A percentile compares a stretch with the other conserved stretches of the same genome.
These are phyloP conservation scores for Omphalotus olearius DNA, from an alignment of 1,284 basidiomycete species.

Conservation along the genomic window DNA sequence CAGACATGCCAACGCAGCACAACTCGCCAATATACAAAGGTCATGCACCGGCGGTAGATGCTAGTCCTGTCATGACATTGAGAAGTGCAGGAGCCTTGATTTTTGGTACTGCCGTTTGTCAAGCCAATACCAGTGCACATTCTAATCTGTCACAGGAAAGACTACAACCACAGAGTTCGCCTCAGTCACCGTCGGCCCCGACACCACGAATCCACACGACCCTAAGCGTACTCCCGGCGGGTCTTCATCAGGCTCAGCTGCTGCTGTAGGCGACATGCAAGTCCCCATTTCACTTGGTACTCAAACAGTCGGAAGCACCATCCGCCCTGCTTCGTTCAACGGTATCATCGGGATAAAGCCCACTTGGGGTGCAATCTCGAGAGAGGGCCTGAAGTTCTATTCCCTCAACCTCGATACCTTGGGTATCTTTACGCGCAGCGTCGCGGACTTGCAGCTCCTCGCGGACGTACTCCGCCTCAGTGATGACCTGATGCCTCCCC, in stretches of 20 bases:
- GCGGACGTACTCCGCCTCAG: constrained; percentile 15
- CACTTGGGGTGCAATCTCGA: constrained; percentile 18
- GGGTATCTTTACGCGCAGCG: constrained; percentile 16
- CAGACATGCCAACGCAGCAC: constrained; percentile 19
- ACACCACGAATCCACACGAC: constrained; percentile 16
- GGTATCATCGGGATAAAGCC: constrained; percentile 17
- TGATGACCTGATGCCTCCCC: constrained; percentile 11
- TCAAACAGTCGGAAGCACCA: constrained; percentile 17
- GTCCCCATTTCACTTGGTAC: constrained; percentile 18
- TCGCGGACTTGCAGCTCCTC: constrained; percentile 17
- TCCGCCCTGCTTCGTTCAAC: constrained; percentile 19
- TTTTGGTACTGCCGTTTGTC: constrained; percentile 10
- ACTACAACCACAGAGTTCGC: constrained; percentile 19
- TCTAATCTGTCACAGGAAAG: constrained; percentile 11
- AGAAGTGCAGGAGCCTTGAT: constrained; percentile 17
- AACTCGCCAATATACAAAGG: constrained; percentile 17
- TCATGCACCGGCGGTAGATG: constrained; percentile 14
- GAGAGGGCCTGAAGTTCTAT: constrained; percentile 16
- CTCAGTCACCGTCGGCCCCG: constrained; percentile 13
- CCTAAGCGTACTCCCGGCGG: constrained; percentile 16
- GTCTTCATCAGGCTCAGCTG: constrained; percentile 19
- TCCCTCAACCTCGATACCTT: constrained; percentile 18
- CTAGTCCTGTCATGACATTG: constrained; percentile 14
- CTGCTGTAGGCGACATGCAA: constrained; percentile 19
- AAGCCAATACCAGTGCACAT: neutral